These are phyloP conservation scores for Acer saccharum DNA, from an alignment of 345 rosid genomes.

Conservation along the genomic window DNA sequence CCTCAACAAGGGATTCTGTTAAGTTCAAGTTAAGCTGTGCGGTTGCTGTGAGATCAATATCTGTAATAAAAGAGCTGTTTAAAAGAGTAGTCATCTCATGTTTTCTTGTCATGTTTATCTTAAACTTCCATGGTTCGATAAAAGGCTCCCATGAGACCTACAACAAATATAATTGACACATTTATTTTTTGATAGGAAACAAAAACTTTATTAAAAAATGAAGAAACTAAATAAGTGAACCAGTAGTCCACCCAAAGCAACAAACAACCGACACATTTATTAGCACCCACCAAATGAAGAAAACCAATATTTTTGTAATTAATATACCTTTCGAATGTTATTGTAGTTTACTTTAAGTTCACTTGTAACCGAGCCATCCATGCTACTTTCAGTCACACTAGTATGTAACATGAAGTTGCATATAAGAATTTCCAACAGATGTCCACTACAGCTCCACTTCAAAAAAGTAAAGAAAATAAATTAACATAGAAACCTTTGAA, in stretches of 20 bases:
- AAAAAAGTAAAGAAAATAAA: slow-evolving; percentile 26
- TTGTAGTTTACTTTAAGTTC: slow-evolving; percentile 82
- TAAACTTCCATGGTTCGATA: slow-evolving; percentile 87
- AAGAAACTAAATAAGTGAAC: too few relatives aligned
- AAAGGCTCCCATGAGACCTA: slow-evolving; percentile 96
- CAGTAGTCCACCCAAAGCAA: too few relatives aligned
- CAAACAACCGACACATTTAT: slow-evolving; percentile 8
- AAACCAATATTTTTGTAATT: not conserved
- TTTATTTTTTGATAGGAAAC: not conserved
- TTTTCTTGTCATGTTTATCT: slow-evolving; percentile 48
- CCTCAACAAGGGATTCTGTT: slow-evolving; percentile 88
- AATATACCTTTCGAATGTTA: slow-evolving; percentile 78
- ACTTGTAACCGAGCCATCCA: slow-evolving; percentile 54
- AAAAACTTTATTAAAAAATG: too few relatives aligned
- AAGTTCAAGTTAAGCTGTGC: slow-evolving; percentile 74
- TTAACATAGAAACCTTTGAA: slow-evolving; percentile 8
- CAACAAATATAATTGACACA: slow-evolving; percentile 13
- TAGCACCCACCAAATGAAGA: slow-evolving; percentile 10
- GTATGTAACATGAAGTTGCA: slow-evolving; percentile 50
- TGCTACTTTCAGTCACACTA: slow-evolving; percentile 40
- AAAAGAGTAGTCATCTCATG: slow-evolving; percentile 55
- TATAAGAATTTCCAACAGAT: slow-evolving; percentile 71
- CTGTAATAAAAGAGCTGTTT: slow-evolving; percentile 52
- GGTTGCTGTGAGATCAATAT: slow-evolving; percentile 60
- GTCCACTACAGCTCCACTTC: slow-evolving; percentile 90